Percentiles rank a stretch among this genome's conserved stretches.
Conservation (phyloP, 2,329 filamentous ascomycete species). For the Exophiala xenobiotica region DNA sequence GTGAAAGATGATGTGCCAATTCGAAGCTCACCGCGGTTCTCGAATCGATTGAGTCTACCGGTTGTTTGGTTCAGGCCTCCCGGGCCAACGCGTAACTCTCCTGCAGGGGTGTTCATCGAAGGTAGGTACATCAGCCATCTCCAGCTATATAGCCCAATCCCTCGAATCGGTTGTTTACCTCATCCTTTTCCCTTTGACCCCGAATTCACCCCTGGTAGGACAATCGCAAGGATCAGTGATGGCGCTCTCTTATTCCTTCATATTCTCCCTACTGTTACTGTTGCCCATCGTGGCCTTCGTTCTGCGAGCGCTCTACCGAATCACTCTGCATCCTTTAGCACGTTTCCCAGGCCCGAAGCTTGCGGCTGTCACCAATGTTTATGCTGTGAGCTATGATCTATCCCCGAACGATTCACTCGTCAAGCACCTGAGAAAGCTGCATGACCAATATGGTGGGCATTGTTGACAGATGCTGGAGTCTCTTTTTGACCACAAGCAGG, state of each 20-base stretch:
- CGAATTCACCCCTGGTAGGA: too few relatives aligned
- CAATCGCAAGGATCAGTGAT: too few relatives aligned
- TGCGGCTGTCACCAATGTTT: constrained; percentile 32
- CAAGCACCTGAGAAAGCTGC: constrained; percentile 37
- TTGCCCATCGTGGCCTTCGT: neutral
- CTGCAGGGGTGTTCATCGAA: too few relatives aligned
- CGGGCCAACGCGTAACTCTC: too few relatives aligned
- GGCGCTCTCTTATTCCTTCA: neutral
- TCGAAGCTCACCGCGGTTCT: too few relatives aligned
- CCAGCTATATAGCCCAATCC: too few relatives aligned
- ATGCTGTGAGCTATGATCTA: constrained; percentile 35
- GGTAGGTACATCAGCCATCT: too few relatives aligned
- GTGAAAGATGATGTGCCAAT: too few relatives aligned
- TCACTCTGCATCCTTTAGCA: constrained; percentile 37
- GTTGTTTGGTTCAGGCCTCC: too few relatives aligned
- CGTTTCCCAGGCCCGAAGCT: constrained; percentile 38
- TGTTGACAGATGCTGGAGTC: neutral
- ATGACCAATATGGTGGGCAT: constrained; percentile 37
- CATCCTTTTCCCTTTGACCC: too few relatives aligned
- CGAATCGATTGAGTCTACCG: too few relatives aligned
- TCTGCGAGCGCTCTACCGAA: constrained; percentile 27
- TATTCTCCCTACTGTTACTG: neutral
- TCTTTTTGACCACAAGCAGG: constrained; percentile 23
- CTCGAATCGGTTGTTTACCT: too few relatives aligned
- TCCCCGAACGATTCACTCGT: constrained; percentile 34